These are phyloP conservation scores for Penicillium manginii DNA, from an alignment of 495 filamentous ascomycete genomes.

Conservation along the genomic window DNA sequence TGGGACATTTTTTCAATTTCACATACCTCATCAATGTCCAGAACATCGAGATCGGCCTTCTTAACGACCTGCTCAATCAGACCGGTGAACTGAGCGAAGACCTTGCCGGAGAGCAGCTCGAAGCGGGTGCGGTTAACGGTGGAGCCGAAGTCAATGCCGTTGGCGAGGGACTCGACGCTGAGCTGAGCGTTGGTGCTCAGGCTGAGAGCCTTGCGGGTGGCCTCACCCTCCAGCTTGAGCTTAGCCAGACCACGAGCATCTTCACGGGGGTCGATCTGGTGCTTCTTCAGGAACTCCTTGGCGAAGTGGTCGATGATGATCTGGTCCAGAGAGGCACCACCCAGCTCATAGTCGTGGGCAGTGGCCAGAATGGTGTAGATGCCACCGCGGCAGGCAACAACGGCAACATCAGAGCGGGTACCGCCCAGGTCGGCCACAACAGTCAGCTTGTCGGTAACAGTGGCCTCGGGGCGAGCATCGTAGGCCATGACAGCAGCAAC, in stretches of 20 bases:
- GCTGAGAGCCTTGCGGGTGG: conserved; percentile 85
- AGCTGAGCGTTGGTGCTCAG: conserved; percentile 85
- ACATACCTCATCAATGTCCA: conserved; percentile 80
- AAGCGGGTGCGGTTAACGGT: conserved; percentile 92
- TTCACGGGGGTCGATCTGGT: conserved; percentile 84
- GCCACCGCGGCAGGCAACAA: conserved; percentile 87
- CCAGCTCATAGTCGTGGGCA: conserved; percentile 90
- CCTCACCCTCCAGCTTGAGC: conserved; percentile 88
- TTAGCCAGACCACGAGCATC: conserved; percentile 84
- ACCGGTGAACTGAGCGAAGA: conserved; percentile 83
- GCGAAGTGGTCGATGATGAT: conserved; percentile 94
- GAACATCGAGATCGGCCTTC: conserved; percentile 88
- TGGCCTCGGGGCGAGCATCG: conserved; percentile 79
- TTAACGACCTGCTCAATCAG: conserved; percentile 82
- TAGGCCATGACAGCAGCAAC: conserved; percentile 89
- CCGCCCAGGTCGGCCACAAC: conserved; percentile 94
- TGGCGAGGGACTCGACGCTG: conserved; percentile 84
- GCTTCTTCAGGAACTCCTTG: conserved; percentile 97
- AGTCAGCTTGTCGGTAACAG: conserved; percentile 79
- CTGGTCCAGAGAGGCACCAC: conserved; percentile 80
- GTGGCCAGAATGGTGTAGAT: conserved; percentile 97
- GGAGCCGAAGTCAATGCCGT: conserved; percentile 87
- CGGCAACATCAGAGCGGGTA: conserved; percentile 87
- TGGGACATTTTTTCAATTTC: neutral
- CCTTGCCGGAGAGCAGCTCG: conserved; percentile 82